These are phyloP conservation scores for Craspedostauros australis DNA, from an alignment of 108 stramenopile genomes.

Conservation along the genomic window DNA sequence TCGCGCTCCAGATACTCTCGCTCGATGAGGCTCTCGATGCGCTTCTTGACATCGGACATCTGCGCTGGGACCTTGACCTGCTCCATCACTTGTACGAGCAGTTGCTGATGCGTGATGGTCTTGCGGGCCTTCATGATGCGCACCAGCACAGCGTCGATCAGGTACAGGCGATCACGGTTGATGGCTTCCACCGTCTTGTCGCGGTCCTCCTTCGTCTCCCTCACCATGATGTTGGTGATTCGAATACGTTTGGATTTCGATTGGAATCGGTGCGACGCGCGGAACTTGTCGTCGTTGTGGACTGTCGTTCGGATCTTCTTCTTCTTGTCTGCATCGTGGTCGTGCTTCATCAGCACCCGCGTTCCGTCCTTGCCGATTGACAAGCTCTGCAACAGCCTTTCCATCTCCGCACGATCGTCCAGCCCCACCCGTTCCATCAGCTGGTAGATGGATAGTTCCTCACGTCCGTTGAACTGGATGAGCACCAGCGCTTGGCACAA, in stretches of 20 bases:
- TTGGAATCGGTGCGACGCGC: slow-evolving; percentile 70
- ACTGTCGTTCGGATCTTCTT: slow-evolving; percentile 65
- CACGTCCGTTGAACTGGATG: slow-evolving; percentile 71
- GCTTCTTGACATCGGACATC: slow-evolving; percentile 86
- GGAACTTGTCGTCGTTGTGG: slow-evolving; percentile 72
- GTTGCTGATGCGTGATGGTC: slow-evolving; percentile 78
- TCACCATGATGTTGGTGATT: slow-evolving; percentile 92
- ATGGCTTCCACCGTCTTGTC: slow-evolving; percentile 90
- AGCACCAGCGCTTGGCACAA: slow-evolving; percentile 91
- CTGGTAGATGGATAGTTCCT: slow-evolving; percentile 56
- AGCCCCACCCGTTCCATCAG: slow-evolving; percentile 75
- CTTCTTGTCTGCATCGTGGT: slow-evolving; percentile 28
- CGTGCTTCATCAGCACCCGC: slow-evolving; percentile 65
- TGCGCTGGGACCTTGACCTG: slow-evolving; percentile 90
- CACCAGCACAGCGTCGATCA: slow-evolving; percentile 95
- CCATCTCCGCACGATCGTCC: slow-evolving; percentile 81
- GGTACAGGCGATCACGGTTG: slow-evolving; percentile 86
- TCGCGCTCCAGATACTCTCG: slow-evolving; percentile 97
- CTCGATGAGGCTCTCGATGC: slow-evolving; percentile 96
- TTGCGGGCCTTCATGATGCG: slow-evolving; percentile 99
- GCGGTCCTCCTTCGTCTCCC: slow-evolving; percentile 90
- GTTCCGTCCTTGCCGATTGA: slow-evolving; percentile 81
- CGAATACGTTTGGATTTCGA: slow-evolving; percentile 86
- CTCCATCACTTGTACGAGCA: slow-evolving; percentile 88
- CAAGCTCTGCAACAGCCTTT: slow-evolving; percentile 80